Evolutionary conservation across 2,329 filamentous ascomycete species (phyloP).

Genomic region (Aurifilum marmelostoma): DNA sequence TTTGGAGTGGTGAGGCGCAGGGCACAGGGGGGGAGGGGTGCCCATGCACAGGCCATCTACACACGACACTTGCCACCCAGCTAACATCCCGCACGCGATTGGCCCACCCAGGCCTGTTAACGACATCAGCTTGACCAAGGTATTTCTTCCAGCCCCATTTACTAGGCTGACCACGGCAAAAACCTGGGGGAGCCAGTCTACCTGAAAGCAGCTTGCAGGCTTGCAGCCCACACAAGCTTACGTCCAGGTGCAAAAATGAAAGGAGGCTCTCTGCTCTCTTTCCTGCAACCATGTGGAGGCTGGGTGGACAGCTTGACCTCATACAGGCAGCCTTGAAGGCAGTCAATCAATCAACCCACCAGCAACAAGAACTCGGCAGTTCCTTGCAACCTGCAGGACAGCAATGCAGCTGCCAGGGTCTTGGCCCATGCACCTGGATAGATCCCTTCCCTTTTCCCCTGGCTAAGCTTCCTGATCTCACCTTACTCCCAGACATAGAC

Average conservation of each 20-base stretch:
- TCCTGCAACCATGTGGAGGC: neutral
- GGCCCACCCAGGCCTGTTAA: neutral
- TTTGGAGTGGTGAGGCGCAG: constrained; percentile 23
- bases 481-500: neutral
- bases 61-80: neutral
- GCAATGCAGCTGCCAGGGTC: constrained; percentile 1
- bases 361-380: neutral
- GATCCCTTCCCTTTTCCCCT: neutral
- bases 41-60: constrained; percentile 4
- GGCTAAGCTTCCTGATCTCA: neutral
- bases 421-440: neutral
- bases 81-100: neutral
- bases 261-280: neutral
- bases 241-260: neutral
- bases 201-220: constrained; percentile 5
- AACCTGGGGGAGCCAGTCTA: constrained; percentile 14
- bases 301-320: neutral
- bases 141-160: constrained; percentile 3
- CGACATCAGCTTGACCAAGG: neutral
- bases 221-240: constrained; percentile 5
- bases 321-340: neutral
- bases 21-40: constrained; percentile 8
- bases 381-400: neutral
- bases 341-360: neutral
- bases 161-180: constrained; percentile 10